Base-by-base conservation (phyloP, 2,329 filamentous ascomycete species). In the Penicillium sp. region DNA sequence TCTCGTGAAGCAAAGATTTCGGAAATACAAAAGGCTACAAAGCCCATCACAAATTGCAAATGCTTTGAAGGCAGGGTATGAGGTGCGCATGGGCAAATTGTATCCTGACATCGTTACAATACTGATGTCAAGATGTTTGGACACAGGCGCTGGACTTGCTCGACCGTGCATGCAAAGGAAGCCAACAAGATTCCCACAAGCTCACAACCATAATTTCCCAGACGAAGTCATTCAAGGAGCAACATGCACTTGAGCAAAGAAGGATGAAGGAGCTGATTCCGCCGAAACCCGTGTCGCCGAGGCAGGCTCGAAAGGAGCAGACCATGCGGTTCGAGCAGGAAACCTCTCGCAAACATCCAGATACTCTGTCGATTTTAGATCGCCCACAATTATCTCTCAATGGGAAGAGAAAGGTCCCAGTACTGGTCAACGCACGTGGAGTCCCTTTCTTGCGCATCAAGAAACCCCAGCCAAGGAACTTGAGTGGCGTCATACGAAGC, bases 391-490 rank as follows among this genome's bases (percentile, higher is more conserved):
- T 67, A 8, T 55, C 69, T 8, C 68, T 78, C 6, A 70, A 63
- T 52, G 76, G 77, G n/a, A 71, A 68, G 50, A 75, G 79, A 17
- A 72, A 68, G 52, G 67, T 80, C 7, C 79, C 79, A 25, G 67
- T 73, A 6, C 68, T 80, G 12, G 76, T 79, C 41, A 76, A 72
- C 63, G 77, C 78, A 12, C 73, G 76, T 7, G 77, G 77, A 14
- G 57, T 80, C 11, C 78, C 78, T 2, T 75, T 79, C 45, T 64
- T 81, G 49, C 75, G 77, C 51, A 78, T 79, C 53, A 78, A 78
- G 53, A 80, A 80, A 50, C 78, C 78, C 1, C 76, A 79, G 54
- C 77, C 78, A 8, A 71, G 68, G 59, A 73, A 71, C 54, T 60
- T 81, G 25, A 78, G 75, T 49, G 65, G 72, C 4, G 67, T 77